Evolutionary conservation across 306 rosid species (phyloP).

Genomic region (Senna tora): DNA sequence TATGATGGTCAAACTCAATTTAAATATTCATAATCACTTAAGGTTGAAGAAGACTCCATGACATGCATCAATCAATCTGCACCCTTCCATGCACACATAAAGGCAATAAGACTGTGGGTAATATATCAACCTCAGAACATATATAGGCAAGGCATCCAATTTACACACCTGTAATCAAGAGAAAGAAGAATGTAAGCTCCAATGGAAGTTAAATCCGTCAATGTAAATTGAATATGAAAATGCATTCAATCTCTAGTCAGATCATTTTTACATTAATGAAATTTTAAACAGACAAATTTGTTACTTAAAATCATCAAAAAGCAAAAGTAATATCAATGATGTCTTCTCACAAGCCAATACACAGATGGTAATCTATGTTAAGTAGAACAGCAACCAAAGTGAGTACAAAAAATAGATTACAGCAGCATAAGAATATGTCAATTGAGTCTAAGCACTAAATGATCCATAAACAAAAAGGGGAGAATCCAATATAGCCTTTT

Average conservation of each 20-base stretch:
- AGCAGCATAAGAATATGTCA: too few relatives aligned
- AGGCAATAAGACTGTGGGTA: background rate
- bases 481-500: too few relatives aligned
- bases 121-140: constrained; percentile 25
- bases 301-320: too few relatives aligned
- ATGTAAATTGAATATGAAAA: background rate
- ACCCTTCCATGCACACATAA: constrained; percentile 23
- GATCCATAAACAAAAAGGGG: too few relatives aligned
- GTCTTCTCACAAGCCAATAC: too few relatives aligned
- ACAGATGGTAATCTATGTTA: too few relatives aligned
- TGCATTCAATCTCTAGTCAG: background rate
- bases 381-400: too few relatives aligned
- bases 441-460: too few relatives aligned
- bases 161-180: constrained; percentile 43
- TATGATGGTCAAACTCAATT: constrained; percentile 44
- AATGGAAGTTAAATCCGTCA: background rate
- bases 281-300: too few relatives aligned
- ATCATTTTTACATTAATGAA: background rate
- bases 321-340: too few relatives aligned
- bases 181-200: constrained; percentile 15
- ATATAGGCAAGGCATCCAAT: constrained; percentile 28
- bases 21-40: constrained; percentile 38
- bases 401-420: too few relatives aligned
- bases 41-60: constrained; percentile 29
- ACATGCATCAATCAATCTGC: constrained; percentile 38